Evolutionary conservation across 2,329 filamentous ascomycete genomes (phyloP).

Genomic region (Leptographium lundbergii): DNA sequence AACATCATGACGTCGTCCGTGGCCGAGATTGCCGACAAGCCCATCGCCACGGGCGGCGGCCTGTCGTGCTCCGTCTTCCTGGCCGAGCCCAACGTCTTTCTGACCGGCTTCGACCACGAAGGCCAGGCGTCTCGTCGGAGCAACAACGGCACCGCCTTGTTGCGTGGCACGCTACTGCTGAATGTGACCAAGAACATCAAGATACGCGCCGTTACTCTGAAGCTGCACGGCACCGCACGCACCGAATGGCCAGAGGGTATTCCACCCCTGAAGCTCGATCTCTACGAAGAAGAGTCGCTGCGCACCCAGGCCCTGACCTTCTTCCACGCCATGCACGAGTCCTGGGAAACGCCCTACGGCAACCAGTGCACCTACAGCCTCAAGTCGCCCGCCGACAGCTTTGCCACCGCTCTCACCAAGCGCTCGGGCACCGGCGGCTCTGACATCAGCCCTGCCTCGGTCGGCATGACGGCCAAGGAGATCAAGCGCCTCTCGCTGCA

Average conservation of each 20-base stretch:
- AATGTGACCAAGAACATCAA: constrained; percentile 82
- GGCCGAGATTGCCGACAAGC: constrained; percentile 48
- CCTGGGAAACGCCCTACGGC: constrained; percentile 49
- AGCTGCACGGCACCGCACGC: constrained; percentile 70
- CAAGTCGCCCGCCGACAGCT: constrained; percentile 24
- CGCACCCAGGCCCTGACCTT: constrained; percentile 85
- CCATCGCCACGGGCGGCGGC: constrained; percentile 66
- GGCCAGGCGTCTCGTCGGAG: constrained; percentile 41
- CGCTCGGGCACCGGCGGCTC: constrained; percentile 8
- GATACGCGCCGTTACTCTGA: constrained; percentile 80
- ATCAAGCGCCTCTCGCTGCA: constrained; percentile 63
- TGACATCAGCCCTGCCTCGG: constrained; percentile 18
- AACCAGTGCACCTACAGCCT: constrained; percentile 46
- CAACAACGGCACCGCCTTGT: constrained; percentile 60
- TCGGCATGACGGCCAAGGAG: constrained; percentile 29
- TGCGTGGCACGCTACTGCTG: constrained; percentile 72
- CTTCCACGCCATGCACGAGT: constrained; percentile 64
- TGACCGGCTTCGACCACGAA: constrained; percentile 66
- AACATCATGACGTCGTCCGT: constrained; percentile 35
- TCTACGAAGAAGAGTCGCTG: constrained; percentile 72
- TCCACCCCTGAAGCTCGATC: constrained; percentile 72
- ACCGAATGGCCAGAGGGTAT: constrained; percentile 98
- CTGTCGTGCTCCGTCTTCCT: constrained; percentile 61
- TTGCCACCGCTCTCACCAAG: constrained; percentile 4
- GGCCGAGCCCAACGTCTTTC: constrained; percentile 68